Percentiles rank a stretch among this genome's conserved stretches.
Evolutionary conservation across 148 eudicot genomes (phyloP).

Genomic region (Camellia japonica): DNA sequence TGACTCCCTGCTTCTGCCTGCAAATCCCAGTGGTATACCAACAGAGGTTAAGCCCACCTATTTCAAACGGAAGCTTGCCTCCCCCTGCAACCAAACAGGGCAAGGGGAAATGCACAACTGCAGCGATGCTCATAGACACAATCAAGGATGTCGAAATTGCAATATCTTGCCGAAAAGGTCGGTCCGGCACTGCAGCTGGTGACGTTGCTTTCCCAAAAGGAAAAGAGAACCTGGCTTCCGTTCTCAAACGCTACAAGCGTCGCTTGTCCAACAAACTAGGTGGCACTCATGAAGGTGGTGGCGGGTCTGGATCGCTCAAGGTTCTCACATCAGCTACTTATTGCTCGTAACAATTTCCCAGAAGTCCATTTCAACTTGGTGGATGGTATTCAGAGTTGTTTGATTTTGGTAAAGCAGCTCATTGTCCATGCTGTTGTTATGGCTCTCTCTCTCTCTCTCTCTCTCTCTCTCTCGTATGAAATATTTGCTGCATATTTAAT

Average conservation of each 20-base stretch:
- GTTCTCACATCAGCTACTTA: constrained; percentile 24
- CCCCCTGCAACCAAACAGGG: constrained; percentile 51
- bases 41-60: constrained; percentile 56
- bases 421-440: constrained; percentile 7
- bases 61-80: constrained; percentile 59
- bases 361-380: neutral
- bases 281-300: constrained; percentile 34
- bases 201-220: constrained; percentile 98
- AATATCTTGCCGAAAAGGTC: constrained; percentile 79
- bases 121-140: constrained; percentile 62
- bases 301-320: constrained; percentile 36
- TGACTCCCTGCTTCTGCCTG: constrained; percentile 82
- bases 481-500: constrained; percentile 5
- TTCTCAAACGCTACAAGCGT: constrained; percentile 93
- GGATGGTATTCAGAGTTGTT: neutral
- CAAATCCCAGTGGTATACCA: constrained; percentile 58
- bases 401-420: constrained; percentile 7
- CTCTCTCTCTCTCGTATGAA: constrained; percentile 15
- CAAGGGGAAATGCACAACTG: constrained; percentile 68
- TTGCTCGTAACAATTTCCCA: constrained; percentile 26
- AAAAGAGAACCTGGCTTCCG: constrained; percentile 92
- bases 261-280: constrained; percentile 64
- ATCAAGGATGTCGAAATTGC: constrained; percentile 87
- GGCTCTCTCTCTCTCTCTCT: constrained; percentile 14
- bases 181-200: constrained; percentile 94